phyloP scores from a whole-genome alignment of 2,329 filamentous ascomycete species.

The Fusarium camptoceras region DNA sequence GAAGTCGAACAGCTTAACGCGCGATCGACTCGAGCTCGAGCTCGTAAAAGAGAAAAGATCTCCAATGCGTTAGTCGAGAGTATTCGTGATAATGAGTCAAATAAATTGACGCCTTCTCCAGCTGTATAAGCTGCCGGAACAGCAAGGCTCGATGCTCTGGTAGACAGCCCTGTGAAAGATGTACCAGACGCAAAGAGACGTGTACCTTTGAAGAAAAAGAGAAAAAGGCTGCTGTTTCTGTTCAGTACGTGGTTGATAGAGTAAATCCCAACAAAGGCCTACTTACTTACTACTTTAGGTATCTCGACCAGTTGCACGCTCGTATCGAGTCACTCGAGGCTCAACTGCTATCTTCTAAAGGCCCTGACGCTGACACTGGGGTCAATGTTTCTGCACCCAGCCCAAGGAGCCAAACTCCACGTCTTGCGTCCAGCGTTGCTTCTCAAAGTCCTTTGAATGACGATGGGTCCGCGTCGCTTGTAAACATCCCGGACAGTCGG shows the following conservation, averaged over 20 bases:
- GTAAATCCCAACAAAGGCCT: background rate
- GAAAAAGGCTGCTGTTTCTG: slow-evolving; percentile 26
- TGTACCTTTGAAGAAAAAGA: slow-evolving; percentile 40
- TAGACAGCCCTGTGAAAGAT: slow-evolving; percentile 32
- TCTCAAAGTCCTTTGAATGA: background rate
- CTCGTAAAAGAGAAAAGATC: slow-evolving; percentile 21
- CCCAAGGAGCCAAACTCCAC: background rate
- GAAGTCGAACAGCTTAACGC: background rate
- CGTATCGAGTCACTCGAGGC: slow-evolving; percentile 31
- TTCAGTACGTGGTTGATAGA: slow-evolving; percentile 17
- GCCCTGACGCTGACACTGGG: background rate
- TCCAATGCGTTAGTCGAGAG: slow-evolving; percentile 16
- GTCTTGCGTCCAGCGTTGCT: background rate
- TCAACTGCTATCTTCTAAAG: slow-evolving; percentile 3
- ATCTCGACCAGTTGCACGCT: slow-evolving; percentile 33
- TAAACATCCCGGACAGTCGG: background rate
- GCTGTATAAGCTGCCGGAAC: slow-evolving; percentile 36
- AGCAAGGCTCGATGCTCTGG: slow-evolving; percentile 39
- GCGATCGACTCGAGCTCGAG: slow-evolving; percentile 3
- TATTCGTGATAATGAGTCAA: background rate
- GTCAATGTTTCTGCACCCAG: no score
- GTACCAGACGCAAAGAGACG: slow-evolving; percentile 26
- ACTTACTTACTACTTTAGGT: slow-evolving; percentile 8
- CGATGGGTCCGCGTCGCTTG: background rate
- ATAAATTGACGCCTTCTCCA: slow-evolving; percentile 3